A percentile compares a stretch with the other conserved stretches of the same genome.
phyloP scores from a whole-genome alignment of 148 eudicot species.

The Rhododendron mucronatum region DNA sequence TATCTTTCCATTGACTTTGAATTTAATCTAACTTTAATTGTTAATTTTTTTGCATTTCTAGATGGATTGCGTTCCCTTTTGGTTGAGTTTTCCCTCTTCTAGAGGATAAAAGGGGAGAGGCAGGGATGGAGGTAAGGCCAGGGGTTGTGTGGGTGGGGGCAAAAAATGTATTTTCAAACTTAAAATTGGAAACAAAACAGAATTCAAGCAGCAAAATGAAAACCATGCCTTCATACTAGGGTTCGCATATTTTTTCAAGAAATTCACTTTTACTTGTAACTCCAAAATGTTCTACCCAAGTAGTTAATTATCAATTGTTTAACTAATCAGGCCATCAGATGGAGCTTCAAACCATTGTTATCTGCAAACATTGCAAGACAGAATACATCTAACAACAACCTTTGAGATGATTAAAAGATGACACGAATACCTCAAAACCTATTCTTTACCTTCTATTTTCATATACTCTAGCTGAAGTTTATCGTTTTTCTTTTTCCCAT shows the following conservation, averaged over 20 bases:
- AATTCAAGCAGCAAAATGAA: neutral
- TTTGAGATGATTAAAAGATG: constrained; percentile 1
- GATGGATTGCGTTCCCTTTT: neutral
- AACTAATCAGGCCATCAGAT: neutral
- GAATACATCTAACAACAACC: neutral
- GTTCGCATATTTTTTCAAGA: neutral
- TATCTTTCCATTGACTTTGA: neutral
- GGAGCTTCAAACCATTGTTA: neutral
- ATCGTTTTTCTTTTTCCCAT: neutral
- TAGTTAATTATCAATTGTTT: neutral
- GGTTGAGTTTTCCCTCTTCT: neutral
- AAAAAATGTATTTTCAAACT: too few relatives aligned
- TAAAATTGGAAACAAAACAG: neutral
- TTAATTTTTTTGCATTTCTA: neutral
- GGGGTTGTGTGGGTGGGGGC: too few relatives aligned
- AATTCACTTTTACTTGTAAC: neutral
- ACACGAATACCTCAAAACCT: neutral
- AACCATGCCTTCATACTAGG: neutral
- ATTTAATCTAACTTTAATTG: too few relatives aligned
- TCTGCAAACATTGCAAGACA: neutral
- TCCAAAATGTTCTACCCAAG: neutral
- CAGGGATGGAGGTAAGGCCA: neutral
- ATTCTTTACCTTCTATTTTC: neutral
- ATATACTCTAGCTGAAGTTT: neutral
- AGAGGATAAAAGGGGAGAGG: neutral